phyloP scores from a whole-genome alignment of 352 stramenopile genomes.

The Phytophthora cryptogea region DNA sequence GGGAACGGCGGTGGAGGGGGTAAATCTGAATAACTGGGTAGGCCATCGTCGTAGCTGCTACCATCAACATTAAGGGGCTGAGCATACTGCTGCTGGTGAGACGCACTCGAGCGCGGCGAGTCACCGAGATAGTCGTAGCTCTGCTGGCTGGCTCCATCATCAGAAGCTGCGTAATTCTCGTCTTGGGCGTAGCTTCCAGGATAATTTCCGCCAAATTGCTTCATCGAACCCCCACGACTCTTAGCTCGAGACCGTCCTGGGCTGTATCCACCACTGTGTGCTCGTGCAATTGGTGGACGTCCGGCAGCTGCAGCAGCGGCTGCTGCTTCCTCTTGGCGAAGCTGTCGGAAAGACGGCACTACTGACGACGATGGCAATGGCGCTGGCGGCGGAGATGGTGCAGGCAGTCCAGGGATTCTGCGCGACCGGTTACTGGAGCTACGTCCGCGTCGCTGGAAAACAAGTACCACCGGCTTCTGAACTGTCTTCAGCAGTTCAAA shows the following conservation, averaged over 20 bases:
- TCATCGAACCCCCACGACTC: conserved; percentile 29
- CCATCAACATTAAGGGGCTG: conserved; percentile 23
- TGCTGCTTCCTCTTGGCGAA: conserved; percentile 56
- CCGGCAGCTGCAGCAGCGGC: conserved; percentile 22
- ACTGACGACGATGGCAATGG: conserved; percentile 30
- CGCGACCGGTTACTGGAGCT: conserved; percentile 15
- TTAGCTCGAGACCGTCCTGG: conserved; percentile 17
- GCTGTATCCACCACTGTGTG: conserved; percentile 35
- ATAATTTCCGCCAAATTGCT: conserved; percentile 16
- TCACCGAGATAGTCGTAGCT: conserved; percentile 42
- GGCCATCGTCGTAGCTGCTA: conserved; percentile 7
- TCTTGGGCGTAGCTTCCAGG: conserved; percentile 14
- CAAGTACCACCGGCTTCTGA: conserved; percentile 78
- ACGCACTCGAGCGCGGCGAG: conserved; percentile 33
- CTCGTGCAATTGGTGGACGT: conserved; percentile 29
- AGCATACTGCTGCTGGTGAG: conserved; percentile 18
- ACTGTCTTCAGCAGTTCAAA: conserved; percentile 82
- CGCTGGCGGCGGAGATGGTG: conserved; percentile 14
- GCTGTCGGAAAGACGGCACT: conserved; percentile 65
- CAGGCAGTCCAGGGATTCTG: conserved; percentile 18
- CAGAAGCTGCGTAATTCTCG: conserved; percentile 40
- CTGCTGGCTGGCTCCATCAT: conserved; percentile 36
- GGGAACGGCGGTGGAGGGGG: conserved; percentile 32
- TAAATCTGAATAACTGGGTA: conserved; percentile 23
- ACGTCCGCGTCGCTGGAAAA: conserved; percentile 60